Percentiles rank a stretch among this genome's conserved stretches.
Conservation (phyloP, 2,329 filamentous ascomycete species). For the Mariannaea sp. region DNA sequence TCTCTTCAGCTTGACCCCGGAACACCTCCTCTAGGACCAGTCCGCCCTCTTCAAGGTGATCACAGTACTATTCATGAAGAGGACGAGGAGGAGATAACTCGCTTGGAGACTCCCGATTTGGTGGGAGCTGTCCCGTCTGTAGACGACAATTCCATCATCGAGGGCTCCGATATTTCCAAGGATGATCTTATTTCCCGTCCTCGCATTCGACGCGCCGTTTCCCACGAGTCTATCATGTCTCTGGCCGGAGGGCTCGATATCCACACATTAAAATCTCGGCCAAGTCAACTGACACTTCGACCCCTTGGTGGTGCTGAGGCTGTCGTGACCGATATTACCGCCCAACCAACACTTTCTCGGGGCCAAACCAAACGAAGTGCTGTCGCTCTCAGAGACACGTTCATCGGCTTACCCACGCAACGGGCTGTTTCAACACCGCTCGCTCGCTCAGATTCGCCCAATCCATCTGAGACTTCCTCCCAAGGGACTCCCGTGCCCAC, state of each 20-base stretch:
- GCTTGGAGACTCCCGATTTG: slow-evolving; percentile 32
- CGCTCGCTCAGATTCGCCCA: slow-evolving; percentile 37
- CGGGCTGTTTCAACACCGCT: slow-evolving; percentile 41
- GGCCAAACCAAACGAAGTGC: slow-evolving; percentile 55
- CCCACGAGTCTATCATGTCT: slow-evolving; percentile 89
- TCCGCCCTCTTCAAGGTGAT: slow-evolving; percentile 30
- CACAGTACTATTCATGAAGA: slow-evolving; percentile 45
- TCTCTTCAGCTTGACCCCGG: slow-evolving; percentile 44
- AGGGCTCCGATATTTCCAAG: slow-evolving; percentile 39
- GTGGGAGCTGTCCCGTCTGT: slow-evolving; percentile 39
- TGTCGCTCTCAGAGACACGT: slow-evolving; percentile 62
- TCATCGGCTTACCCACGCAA: slow-evolving; percentile 45
- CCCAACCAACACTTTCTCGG: slow-evolving; percentile 60
- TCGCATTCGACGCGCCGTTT: slow-evolving; percentile 67
- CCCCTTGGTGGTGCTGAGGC: slow-evolving; percentile 60
- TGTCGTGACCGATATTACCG: slow-evolving; percentile 62
- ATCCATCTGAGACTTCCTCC: slow-evolving; percentile 31
- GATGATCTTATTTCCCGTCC: slow-evolving; percentile 47
- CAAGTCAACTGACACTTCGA: slow-evolving; percentile 71
- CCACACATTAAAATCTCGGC: slow-evolving; percentile 76
- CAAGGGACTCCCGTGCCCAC: slow-evolving; percentile 31
- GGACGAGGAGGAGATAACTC: slow-evolving; percentile 29
- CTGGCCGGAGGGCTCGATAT: slow-evolving; percentile 88
- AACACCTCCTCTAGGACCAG: slow-evolving; percentile 28
- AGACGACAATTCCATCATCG: slow-evolving; percentile 43